Percentiles rank a stretch among this genome's conserved stretches.
Evolutionary conservation across 83 land plant species (phyloP).

Genomic region (Thuja plicata): DNA sequence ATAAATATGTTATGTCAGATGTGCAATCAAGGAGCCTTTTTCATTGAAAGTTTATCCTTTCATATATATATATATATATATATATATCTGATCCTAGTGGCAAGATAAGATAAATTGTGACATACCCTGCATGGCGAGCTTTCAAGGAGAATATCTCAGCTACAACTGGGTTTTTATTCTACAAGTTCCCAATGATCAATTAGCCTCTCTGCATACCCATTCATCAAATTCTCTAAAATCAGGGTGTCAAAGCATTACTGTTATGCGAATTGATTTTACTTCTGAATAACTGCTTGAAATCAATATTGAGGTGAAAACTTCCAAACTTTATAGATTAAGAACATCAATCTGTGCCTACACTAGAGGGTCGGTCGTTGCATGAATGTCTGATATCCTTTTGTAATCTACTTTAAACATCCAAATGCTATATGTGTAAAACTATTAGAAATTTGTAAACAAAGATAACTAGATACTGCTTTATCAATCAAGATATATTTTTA

Average conservation of each 20-base stretch:
- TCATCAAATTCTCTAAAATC: neutral
- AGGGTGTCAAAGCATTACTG: neutral
- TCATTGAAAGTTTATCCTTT: neutral
- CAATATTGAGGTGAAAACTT: neutral
- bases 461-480: neutral
- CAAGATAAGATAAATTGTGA: neutral
- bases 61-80: neutral
- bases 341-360: neutral
- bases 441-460: neutral
- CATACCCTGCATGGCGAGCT: conserved; percentile 99
- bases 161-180: conserved; percentile 97
- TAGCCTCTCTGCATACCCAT: neutral
- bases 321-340: neutral
- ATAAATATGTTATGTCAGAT: neutral
- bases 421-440: neutral
- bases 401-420: neutral
- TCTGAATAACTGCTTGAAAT: neutral
- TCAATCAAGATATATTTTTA: no score
- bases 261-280: neutral
- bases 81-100: neutral
- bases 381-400: neutral
- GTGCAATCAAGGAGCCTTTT: neutral
- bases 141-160: conserved; percentile 98
- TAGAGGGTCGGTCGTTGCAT: neutral
- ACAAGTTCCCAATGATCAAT: conserved; percentile 18